Evolutionary conservation across 2,329 filamentous ascomycete species (phyloP).

Genomic region (Pyrenophora seminiperda): DNA sequence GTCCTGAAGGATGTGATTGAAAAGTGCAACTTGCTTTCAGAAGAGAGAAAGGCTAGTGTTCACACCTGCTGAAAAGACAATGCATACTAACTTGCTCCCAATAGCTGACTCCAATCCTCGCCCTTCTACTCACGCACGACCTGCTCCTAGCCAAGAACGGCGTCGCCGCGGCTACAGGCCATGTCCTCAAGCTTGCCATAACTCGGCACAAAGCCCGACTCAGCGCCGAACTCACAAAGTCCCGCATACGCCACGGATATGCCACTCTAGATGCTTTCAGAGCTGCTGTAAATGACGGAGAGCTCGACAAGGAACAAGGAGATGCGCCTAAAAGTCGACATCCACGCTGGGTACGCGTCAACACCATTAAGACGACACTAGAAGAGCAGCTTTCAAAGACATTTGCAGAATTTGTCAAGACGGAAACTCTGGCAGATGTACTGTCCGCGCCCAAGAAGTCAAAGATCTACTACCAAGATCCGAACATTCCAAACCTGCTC

Average conservation of each 20-base stretch:
- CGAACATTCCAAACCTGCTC: conserved; percentile 80
- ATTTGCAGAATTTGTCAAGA: conserved; percentile 68
- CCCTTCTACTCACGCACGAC: conserved; percentile 85
- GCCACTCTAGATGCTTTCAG: conserved; percentile 70
- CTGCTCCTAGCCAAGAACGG: conserved; percentile 80
- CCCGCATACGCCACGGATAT: conserved; percentile 73
- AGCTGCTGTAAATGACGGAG: conserved; percentile 58
- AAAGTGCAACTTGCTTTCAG: conserved; percentile 71
- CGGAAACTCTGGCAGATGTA: conserved; percentile 63
- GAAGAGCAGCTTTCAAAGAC: conserved; percentile 74
- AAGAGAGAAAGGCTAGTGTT: conserved; percentile 76
- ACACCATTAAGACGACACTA: conserved; percentile 74
- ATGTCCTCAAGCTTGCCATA: conserved; percentile 76
- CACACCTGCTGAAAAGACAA: neutral
- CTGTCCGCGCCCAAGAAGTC: conserved; percentile 49
- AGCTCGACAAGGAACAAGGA: conserved; percentile 37
- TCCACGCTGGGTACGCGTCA: conserved; percentile 92
- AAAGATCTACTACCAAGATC: conserved; percentile 72
- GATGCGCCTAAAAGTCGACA: conserved; percentile 59
- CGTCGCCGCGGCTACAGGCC: conserved; percentile 77
- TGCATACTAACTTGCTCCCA: conserved; percentile 2
- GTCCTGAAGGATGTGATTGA: conserved; percentile 91
- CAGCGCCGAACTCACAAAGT: conserved; percentile 79
- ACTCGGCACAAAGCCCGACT: conserved; percentile 82
- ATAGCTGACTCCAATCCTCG: conserved; percentile 78